phyloP scores from a whole-genome alignment of 129 eudicot species.

The Saussurea involucrata region DNA sequence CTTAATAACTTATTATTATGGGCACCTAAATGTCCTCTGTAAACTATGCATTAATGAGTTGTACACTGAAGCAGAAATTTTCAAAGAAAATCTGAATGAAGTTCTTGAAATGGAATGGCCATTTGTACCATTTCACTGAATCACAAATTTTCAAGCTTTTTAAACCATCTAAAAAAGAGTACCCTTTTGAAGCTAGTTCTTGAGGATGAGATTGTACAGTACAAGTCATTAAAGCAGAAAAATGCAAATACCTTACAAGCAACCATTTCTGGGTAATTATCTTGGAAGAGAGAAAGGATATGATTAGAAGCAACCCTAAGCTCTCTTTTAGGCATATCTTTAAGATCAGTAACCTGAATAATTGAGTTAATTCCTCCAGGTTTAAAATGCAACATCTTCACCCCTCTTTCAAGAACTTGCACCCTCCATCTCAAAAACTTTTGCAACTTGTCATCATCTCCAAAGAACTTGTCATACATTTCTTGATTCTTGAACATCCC shows the following conservation, averaged over 20 bases:
- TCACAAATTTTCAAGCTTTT: neutral
- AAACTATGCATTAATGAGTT: neutral
- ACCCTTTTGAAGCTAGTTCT: neutral
- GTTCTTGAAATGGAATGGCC: neutral
- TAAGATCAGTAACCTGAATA: slow-evolving; percentile 58
- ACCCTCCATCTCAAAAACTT: slow-evolving; percentile 70
- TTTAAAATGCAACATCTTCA: slow-evolving; percentile 55
- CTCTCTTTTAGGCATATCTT: slow-evolving; percentile 65
- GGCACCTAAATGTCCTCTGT: too few species aligned
- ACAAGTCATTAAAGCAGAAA: neutral
- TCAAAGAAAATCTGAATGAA: neutral
- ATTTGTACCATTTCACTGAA: neutral
- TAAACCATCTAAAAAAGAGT: neutral
- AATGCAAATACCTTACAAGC: slow-evolving; percentile 46
- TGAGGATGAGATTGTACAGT: neutral
- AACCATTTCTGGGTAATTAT: slow-evolving; percentile 82
- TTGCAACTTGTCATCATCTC: slow-evolving; percentile 45
- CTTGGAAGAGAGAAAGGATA: slow-evolving; percentile 53
- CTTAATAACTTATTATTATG: too few species aligned
- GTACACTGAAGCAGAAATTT: neutral
- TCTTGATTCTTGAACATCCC: slow-evolving; percentile 48
- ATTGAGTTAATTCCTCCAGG: slow-evolving; percentile 53
- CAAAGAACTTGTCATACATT: slow-evolving; percentile 42
- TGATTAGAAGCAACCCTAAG: slow-evolving; percentile 59
- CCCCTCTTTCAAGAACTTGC: slow-evolving; percentile 67